These are phyloP conservation scores for Coemansia sp. DNA, from an alignment of 371 early-diverging fungal genomes.

Conservation along the genomic window DNA sequence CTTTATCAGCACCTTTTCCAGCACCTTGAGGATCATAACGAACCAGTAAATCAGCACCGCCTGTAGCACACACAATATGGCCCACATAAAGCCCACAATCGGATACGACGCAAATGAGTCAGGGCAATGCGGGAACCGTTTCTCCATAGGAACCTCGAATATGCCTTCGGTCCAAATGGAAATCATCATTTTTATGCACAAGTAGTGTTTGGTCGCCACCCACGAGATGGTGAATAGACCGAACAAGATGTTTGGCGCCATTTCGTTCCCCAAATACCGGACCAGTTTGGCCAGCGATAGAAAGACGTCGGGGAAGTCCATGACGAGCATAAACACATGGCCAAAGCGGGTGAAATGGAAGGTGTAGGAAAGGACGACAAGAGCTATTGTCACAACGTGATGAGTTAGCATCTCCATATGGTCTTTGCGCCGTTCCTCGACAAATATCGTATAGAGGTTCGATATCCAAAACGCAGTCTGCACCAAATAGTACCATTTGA, in stretches of 20 bases:
- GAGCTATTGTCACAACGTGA: conserved; percentile 71
- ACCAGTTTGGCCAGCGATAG: conserved; percentile 73
- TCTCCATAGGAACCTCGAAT: conserved; percentile 20
- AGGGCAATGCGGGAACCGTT: conserved; percentile 33
- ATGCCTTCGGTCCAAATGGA: conserved; percentile 42
- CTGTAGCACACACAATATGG: conserved; percentile 63
- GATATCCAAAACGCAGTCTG: conserved; percentile 83
- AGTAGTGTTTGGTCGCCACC: conserved; percentile 71
- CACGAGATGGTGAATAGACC: conserved; percentile 74
- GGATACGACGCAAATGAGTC: conserved; percentile 38
- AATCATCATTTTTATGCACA: conserved; percentile 54
- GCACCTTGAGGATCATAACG: conserved; percentile 65
- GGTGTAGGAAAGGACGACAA: conserved; percentile 68
- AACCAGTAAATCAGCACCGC: conserved; percentile 76
- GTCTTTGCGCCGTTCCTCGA: conserved; percentile 80
- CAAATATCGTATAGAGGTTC: conserved; percentile 66
- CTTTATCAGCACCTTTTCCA: conserved; percentile 59
- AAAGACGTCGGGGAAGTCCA: conserved; percentile 83
- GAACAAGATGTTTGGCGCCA: conserved; percentile 68
- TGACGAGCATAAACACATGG: conserved; percentile 71
- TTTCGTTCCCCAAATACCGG: conserved; percentile 65
- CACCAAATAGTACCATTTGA: conserved; percentile 76
- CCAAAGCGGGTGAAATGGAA: conserved; percentile 79
- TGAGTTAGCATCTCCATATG: conserved; percentile 75
- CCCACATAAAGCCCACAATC: conserved; percentile 53